Base-by-base conservation (phyloP, 345 rosid genomes). In the Syzygium aqueum region DNA sequence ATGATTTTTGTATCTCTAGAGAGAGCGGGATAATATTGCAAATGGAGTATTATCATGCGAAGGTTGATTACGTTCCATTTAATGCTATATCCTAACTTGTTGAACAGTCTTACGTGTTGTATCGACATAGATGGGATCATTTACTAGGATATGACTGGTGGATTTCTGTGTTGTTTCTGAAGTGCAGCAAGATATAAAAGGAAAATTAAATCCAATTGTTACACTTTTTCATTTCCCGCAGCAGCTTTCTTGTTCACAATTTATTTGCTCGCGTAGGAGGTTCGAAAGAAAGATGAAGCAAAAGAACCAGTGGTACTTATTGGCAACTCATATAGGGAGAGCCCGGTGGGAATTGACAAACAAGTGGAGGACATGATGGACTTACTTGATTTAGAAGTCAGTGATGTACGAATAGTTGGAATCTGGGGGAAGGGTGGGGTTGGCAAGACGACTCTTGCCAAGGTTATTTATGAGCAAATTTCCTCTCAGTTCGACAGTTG, bases 371-470 rank as follows among this genome's bases (percentile, higher is more conserved):
- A 21, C 5, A 50, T 51, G 21, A 50, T 86, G 83, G 30, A 86
- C 2, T 30, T 86, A 16, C 33, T 86, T 0, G 54, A 46, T 51
- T 40, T 67, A 15, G 77, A 50, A 86, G 87, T 77, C 33, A 49
- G 52, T 86, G 87, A 67, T 67, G 80, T 23, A 54, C 56, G 84
- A 3, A 50, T 86, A 5, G 30, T 51, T 33, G 87, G 77, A 27
- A 67, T 86, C 0, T 8, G 28, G 30, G 87, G 87, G 28, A 2
- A 1, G 49, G 7, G 23, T 1, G 84, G 87, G n/a, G 22, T 86
- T 0, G 87, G 87, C 40, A 86, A 86, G 83, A 86, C 87, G 2
- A 67, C 87, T 67, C 87, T 86, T 22, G 87, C 87, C 30, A 86
- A 86, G 13, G 3, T 51, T 30, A 28, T 86, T 43, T 86, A 2